A percentile compares a stretch with the other conserved stretches of the same genome.
These are phyloP conservation scores for Metschnikowia aberdeeniae DNA, from an alignment of 805 yeast species.

Conservation along the genomic window DNA sequence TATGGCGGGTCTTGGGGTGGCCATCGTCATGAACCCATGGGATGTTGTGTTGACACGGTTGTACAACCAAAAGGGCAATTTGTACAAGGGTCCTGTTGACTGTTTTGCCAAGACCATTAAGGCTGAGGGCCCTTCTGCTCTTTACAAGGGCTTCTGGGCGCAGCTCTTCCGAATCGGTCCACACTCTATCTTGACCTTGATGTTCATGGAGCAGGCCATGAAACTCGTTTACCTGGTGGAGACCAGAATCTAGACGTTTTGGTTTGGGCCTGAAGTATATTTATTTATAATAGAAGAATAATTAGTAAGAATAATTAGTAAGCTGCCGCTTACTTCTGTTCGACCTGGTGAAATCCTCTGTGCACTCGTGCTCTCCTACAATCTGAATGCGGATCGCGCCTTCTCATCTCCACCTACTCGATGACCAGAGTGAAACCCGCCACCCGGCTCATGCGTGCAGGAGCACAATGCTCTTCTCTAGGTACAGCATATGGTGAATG, in stretches of 20 bases:
- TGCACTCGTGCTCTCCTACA: too few relatives aligned
- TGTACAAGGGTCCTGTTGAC: conserved; percentile 83
- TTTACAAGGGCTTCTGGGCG: conserved; percentile 94
- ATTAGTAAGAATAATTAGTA: too few relatives aligned
- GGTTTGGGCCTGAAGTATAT: too few relatives aligned
- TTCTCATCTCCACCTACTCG: background rate
- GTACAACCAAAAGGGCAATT: conserved; percentile 88
- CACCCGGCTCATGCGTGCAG: conserved; percentile 35
- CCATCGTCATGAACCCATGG: conserved; percentile 95
- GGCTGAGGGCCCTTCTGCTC: conserved; percentile 80
- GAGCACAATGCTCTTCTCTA: conserved; percentile 38
- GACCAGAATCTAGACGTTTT: background rate
- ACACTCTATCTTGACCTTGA: conserved; percentile 84
- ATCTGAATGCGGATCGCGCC: background rate
- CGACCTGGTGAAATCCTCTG: too few relatives aligned
- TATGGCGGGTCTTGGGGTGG: conserved; percentile 86
- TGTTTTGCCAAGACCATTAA: conserved; percentile 79
- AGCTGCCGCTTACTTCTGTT: too few relatives aligned
- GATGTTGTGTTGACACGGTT: conserved; percentile 93
- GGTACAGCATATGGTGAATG: conserved; percentile 55
- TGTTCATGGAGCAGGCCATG: conserved; percentile 95
- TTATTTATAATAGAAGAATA: too few relatives aligned
- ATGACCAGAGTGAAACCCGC: conserved; percentile 38
- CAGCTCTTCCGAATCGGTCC: conserved; percentile 92
- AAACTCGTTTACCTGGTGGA: conserved; percentile 42